phyloP scores from a whole-genome alignment of 2,329 filamentous ascomycete species.

The Hypoxylon sp. region DNA sequence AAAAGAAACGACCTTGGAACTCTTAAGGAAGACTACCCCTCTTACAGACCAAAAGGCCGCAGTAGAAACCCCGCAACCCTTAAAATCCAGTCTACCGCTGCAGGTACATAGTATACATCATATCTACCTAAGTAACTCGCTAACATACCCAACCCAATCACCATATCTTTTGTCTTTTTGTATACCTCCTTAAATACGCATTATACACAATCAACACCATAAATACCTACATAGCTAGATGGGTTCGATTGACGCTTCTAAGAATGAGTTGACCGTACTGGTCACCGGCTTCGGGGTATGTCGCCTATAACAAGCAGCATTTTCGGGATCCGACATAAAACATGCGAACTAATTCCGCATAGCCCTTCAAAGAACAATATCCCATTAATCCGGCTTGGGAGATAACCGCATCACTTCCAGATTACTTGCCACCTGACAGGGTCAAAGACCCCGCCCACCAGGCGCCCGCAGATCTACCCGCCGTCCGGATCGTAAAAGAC shows the following conservation, averaged over 20 bases:
- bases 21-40: neutral
- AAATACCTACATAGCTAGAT: slow-evolving; percentile 40
- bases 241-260: slow-evolving; percentile 52
- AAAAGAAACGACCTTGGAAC: neutral
- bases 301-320: slow-evolving; percentile 48
- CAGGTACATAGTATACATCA: slow-evolving; percentile 12
- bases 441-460: slow-evolving; percentile 59
- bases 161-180: neutral
- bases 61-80: slow-evolving; percentile 19
- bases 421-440: slow-evolving; percentile 69
- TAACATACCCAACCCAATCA: neutral
- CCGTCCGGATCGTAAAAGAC: slow-evolving; percentile 74
- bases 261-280: slow-evolving; percentile 70
- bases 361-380: slow-evolving; percentile 83
- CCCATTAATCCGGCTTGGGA: slow-evolving; percentile 86
- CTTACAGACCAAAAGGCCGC: neutral
- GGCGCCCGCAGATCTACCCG: slow-evolving; percentile 56
- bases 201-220: neutral
- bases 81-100: neutral
- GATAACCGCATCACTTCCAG: slow-evolving; percentile 79
- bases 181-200: neutral
- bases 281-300: slow-evolving; percentile 74
- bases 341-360: slow-evolving; percentile 12
- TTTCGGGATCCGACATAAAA: neutral
- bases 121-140: slow-evolving; percentile 6